Evolutionary conservation across 805 yeast genomes (phyloP), one percentile per base, ranked within the genome.

Genomic region (Metschnikowia drakensbergensis): DNA sequence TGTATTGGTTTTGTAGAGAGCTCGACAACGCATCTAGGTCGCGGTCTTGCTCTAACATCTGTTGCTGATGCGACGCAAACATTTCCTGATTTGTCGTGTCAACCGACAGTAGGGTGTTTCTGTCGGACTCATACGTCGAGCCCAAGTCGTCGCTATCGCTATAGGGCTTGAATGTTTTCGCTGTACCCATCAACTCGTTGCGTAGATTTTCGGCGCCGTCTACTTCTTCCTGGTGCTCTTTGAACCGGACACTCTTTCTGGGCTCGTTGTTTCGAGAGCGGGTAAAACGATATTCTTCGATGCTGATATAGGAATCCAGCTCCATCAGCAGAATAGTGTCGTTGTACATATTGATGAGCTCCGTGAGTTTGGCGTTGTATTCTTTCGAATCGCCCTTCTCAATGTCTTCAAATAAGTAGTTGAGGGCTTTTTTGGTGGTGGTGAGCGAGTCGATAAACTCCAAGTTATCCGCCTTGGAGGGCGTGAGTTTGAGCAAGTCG

Each of bases 21-120:
- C 58, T 53, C 50, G 70, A 75, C 28, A 73, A 57, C 8, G 47
- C 39, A 39, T 66, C 73, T 47, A 73, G 59, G 48, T 62, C 61
- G 27, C 64, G 57, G 54, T 73, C 76, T 54, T 73, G 77, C 36
- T 60, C 62, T 35, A 71, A 51, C 13, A 73, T 42, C 39, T 63
- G 66, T 54, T 73, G 77, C 49, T 71, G 75, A 52, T 72, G 76
- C 49, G 60, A 66, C 6, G 75, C 75, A 60, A 68, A 73, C 42
- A 73, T 44, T 51, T 69, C 75, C 36, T 66, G 74, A 54, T 71
- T 71, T 31, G 66, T 55, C 34, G 59, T 57, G 48, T 63, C 68
- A 23, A 64, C 54, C 5, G 69, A 63, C 43, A 50, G 58, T 31
- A 57, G 54, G 25, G 60, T 47, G 45, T 51, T 29, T 13, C 53